These are phyloP conservation scores for Pyrenula massariospora DNA, from an alignment of 495 filamentous ascomycete genomes.

Conservation along the genomic window DNA sequence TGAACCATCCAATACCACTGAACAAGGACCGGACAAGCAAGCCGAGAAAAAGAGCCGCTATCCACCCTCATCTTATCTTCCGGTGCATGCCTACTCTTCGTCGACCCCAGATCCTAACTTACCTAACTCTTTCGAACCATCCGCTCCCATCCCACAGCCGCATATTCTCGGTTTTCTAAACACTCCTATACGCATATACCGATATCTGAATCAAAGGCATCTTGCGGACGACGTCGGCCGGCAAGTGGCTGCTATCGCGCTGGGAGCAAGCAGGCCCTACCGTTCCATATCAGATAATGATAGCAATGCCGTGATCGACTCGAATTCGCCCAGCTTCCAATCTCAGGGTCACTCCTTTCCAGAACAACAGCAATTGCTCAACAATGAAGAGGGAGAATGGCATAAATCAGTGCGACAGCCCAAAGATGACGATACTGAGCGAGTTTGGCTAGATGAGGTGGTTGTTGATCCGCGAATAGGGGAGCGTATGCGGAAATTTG, in stretches of 20 bases:
- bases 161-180: constrained; percentile 91
- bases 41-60: constrained; percentile 33
- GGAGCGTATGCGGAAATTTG: constrained; percentile 70
- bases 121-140: constrained; percentile 52
- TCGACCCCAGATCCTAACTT: constrained; percentile 45
- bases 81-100: constrained; percentile 52
- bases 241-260: constrained; percentile 74
- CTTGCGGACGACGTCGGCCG: constrained; percentile 82
- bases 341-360: constrained; percentile 16
- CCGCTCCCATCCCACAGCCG: constrained; percentile 63
- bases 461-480: constrained; percentile 70
- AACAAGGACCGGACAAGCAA: constrained; percentile 23
- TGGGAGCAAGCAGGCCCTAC: constrained; percentile 47
- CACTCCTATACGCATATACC: constrained; percentile 74
- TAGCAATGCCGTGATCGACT: constrained; percentile 6
- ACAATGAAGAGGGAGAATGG: constrained; percentile 78
- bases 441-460: constrained; percentile 66
- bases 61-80: constrained; percentile 50
- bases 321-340: constrained; percentile 7
- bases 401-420: constrained; percentile 50
- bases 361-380: constrained; percentile 63
- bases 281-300: constrained; percentile 2
- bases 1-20: constrained; percentile 30
- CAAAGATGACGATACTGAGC: constrained; percentile 26
- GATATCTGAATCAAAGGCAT: constrained; percentile 76